A percentile compares a stretch with the other conserved stretches of the same genome.
Evolutionary conservation across 305 asterid species (phyloP).

Genomic region (Solanum chacoense): DNA sequence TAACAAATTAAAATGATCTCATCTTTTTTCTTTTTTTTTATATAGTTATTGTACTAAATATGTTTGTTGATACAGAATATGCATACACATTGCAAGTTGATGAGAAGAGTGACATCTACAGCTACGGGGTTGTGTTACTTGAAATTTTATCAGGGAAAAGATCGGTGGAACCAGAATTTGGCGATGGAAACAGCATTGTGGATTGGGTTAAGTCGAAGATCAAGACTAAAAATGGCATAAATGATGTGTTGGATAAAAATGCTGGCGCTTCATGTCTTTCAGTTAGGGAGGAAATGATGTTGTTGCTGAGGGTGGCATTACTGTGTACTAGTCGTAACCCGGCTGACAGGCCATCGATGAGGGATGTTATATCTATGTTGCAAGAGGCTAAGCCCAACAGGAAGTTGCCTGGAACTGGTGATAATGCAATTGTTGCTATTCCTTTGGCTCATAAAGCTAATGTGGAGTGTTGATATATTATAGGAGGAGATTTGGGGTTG

Average conservation of each 20-base stretch:
- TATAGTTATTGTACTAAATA: background rate
- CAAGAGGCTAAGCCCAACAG: conserved; percentile 66
- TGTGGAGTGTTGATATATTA: conserved; percentile 37
- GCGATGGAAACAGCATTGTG: conserved; percentile 78
- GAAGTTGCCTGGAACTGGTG: conserved; percentile 25
- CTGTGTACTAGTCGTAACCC: conserved; percentile 77
- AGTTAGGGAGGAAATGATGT: conserved; percentile 82
- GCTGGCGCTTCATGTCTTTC: conserved; percentile 54
- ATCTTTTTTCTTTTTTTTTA: background rate
- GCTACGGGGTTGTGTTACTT: conserved; percentile 82
- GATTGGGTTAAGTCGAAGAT: conserved; percentile 71
- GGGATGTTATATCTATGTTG: conserved; percentile 84
- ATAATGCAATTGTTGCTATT: conserved; percentile 10
- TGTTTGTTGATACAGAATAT: conserved; percentile 40
- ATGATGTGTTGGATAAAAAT: conserved; percentile 47
- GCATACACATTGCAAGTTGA: conserved; percentile 88
- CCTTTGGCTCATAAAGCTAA: conserved; percentile 26
- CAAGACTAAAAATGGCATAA: conserved; percentile 31
- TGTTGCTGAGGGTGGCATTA: conserved; percentile 64
- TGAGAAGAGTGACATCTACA: conserved; percentile 87
- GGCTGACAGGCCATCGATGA: conserved; percentile 79
- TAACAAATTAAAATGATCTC: background rate
- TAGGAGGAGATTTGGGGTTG: conserved; percentile 8
- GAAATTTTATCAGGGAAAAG: conserved; percentile 66
- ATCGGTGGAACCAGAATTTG: conserved; percentile 68